Evolutionary conservation across 1,284 basidiomycete genomes (phyloP).

Genomic region (Cutaneotrichosporon spelunceum): DNA sequence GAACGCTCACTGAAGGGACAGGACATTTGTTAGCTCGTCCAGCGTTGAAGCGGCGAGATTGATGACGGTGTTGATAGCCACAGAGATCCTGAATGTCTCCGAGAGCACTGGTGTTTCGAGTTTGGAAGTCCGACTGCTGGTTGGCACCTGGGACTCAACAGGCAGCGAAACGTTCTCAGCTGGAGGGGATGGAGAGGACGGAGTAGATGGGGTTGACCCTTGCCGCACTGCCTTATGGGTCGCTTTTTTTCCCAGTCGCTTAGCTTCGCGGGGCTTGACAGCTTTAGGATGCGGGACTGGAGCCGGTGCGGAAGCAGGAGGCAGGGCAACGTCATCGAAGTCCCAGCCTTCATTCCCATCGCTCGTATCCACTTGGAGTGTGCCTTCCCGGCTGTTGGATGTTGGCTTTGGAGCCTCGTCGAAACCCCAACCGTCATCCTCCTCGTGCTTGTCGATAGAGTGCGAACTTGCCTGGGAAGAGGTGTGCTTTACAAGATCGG

Average conservation of each 20-base stretch:
- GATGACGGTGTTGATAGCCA: conserved; percentile 56
- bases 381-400: background rate
- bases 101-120: background rate
- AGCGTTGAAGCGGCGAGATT: conserved; percentile 53
- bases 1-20: background rate
- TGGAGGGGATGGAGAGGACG: background rate
- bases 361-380: conserved; percentile 6
- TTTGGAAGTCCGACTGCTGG: background rate
- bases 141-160: background rate
- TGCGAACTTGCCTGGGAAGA: background rate
- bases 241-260: conserved; percentile 6
- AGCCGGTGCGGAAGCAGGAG: background rate
- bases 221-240: conserved; percentile 12
- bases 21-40: background rate
- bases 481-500: too few species aligned
- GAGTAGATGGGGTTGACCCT: conserved; percentile 1
- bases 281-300: background rate
- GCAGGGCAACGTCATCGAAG: conserved; percentile 39
- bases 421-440: conserved; percentile 35
- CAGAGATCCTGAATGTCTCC: conserved; percentile 37
- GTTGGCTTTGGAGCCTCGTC: conserved; percentile 19
- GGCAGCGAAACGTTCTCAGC: background rate
- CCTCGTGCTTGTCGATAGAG: background rate
- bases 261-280: conserved; percentile 3
- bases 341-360: conserved; percentile 49